phyloP scores from a whole-genome alignment of 768 basidiomycete genomes.

The Antrodiella citrinella region DNA sequence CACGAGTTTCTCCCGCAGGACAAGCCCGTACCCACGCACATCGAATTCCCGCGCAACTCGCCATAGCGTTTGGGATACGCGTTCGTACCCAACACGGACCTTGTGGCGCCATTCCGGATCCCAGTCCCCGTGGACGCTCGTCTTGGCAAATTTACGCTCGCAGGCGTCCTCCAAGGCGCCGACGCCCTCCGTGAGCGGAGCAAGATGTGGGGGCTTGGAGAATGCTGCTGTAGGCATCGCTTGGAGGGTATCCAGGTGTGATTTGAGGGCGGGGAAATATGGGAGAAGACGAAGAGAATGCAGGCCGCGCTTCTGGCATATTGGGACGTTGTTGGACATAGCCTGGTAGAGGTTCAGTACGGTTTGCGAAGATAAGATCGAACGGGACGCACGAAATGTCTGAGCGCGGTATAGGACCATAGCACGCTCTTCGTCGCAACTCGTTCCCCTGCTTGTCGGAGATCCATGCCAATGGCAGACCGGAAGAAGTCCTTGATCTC shows the following conservation, averaged over 20 bases:
- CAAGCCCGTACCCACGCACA: slow-evolving; percentile 60
- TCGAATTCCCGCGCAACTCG: slow-evolving; percentile 64
- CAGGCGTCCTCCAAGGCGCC: slow-evolving; percentile 61
- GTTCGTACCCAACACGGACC: slow-evolving; percentile 58
- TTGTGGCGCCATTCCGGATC: slow-evolving; percentile 51
- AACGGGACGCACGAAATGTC: slow-evolving; percentile 55
- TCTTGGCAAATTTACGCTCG: slow-evolving; percentile 40
- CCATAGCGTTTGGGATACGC: slow-evolving; percentile 58
- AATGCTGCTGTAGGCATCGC: slow-evolving; percentile 48
- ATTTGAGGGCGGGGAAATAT: slow-evolving; percentile 47
- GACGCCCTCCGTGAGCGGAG: slow-evolving; percentile 48
- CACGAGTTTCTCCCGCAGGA: slow-evolving; percentile 63
- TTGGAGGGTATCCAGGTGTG: slow-evolving; percentile 56
- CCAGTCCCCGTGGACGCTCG: slow-evolving; percentile 34
- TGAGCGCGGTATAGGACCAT: slow-evolving; percentile 71
- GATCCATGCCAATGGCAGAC: slow-evolving; percentile 63
- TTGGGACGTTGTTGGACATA: slow-evolving; percentile 57
- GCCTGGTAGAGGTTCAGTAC: slow-evolving; percentile 33
- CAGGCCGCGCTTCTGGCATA: slow-evolving; percentile 57
- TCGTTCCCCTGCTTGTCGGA: slow-evolving; percentile 69
- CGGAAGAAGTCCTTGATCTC: slow-evolving; percentile 73
- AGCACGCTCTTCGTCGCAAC: slow-evolving; percentile 75
- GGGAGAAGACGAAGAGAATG: slow-evolving; percentile 63
- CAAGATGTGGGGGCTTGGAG: slow-evolving; percentile 58
- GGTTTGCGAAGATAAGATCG: not conserved